Base-by-base conservation (phyloP, 1,284 basidiomycete genomes). In the Moniliella sp. region DNA sequence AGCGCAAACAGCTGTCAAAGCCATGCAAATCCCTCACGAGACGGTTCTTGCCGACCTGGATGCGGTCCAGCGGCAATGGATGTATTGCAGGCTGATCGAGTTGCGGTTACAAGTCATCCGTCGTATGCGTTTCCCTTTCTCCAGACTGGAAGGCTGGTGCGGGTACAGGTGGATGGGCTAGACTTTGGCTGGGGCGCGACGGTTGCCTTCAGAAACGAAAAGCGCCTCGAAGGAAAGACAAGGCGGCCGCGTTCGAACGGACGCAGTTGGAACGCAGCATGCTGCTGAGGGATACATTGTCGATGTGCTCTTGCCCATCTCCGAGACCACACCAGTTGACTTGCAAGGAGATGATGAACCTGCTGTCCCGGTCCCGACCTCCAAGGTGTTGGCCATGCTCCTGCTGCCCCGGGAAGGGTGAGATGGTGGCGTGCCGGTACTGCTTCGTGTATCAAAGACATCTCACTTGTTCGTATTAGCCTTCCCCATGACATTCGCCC, bases 161-260 rank as follows among this genome's bases (percentile, higher is more conserved):
- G 78, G 50, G 71, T 99, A 46, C 77, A 78, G 50, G 71, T 88
- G 54, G 73, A 76, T 36, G 75, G 78, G 33, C 65, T 77, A 15
- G 80, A 97, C 63, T 97, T 91, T 62, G 88, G 86, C 4, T 97
- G 91, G 91, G 84, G 84, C 30, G 72, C 80, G 18, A 73, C 94
- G 25, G 72, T 93, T 46, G 84, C 81, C 51, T 94, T n/a, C n/a
- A n/a, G n/a, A n/a, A n/a, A 77, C 58, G 76, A 82, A 59, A 93
- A 91, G 64, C 72, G 81, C 2, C 71, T 30, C 31, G 46, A 31
- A n/a, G 8, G 21, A 34, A 53, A 32, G 45, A 50, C 17, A 31
- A 37, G 26, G n/a, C n/a, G n/a, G n/a, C n/a, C n/a, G n/a, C n/a
- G n/a, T n/a, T n/a, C n/a, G n/a, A n/a, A n/a, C n/a, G n/a, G n/a